phyloP scores from a whole-genome alignment of 2,329 filamentous ascomycete species.

The Phymatotrichopsis omnivora region DNA sequence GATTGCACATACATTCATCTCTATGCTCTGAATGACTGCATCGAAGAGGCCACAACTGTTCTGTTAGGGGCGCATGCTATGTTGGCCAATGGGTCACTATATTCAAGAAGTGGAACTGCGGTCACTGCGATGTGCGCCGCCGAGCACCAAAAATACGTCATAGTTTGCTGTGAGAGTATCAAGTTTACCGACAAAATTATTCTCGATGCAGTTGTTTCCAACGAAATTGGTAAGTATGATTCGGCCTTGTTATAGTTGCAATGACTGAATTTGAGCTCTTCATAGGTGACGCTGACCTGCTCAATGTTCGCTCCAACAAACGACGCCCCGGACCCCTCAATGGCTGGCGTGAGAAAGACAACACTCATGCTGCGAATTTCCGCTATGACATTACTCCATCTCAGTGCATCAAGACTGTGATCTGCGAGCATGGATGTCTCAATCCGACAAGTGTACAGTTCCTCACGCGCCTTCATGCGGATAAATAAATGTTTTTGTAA shows the following conservation, averaged over 20 bases:
- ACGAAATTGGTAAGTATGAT: conserved; percentile 47
- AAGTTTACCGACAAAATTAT: conserved; percentile 89
- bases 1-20: conserved; percentile 73
- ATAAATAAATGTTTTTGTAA: too few relatives aligned
- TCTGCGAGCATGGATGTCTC: conserved; percentile 82
- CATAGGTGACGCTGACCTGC: conserved; percentile 19
- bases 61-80: conserved; percentile 86
- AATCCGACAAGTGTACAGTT: conserved; percentile 83
- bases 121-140: conserved; percentile 76
- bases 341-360: conserved; percentile 49
- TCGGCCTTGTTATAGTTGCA: neutral
- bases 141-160: conserved; percentile 64
- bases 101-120: conserved; percentile 77
- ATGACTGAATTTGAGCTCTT: neutral
- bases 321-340: conserved; percentile 34
- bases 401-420: conserved; percentile 74
- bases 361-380: conserved; percentile 57
- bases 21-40: conserved; percentile 62
- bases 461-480: too few relatives aligned
- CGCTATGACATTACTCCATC: conserved; percentile 89
- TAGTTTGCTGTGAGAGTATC: conserved; percentile 86
- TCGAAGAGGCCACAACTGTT: conserved; percentile 61
- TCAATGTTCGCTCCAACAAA: conserved; percentile 2
- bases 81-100: conserved; percentile 88
- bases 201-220: conserved; percentile 84